phyloP scores from a whole-genome alignment of 2,329 filamentous ascomycete species.

The Dothistroma pini region DNA sequence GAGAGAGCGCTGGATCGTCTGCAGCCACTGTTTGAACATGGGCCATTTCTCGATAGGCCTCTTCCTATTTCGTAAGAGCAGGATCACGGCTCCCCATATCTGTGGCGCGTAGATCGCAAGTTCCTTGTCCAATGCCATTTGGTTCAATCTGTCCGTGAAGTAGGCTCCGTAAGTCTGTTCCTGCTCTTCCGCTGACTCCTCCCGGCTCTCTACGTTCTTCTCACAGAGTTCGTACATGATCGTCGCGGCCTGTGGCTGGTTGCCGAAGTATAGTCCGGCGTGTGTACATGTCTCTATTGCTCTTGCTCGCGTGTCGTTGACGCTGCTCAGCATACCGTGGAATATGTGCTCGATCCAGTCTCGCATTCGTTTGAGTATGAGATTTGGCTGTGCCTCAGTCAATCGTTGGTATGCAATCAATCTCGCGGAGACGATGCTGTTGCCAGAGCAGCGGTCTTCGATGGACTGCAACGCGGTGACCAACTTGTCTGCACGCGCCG shows the following conservation, averaged over 20 bases:
- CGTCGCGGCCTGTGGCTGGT: slow-evolving; percentile 64
- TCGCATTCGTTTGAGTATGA: slow-evolving; percentile 65
- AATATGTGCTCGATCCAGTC: slow-evolving; percentile 83
- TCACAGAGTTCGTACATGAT: slow-evolving; percentile 63
- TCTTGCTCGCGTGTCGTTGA: slow-evolving; percentile 70
- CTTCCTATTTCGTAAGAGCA: slow-evolving; percentile 66
- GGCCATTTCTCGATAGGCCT: slow-evolving; percentile 63
- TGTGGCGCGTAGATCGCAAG: slow-evolving; percentile 69
- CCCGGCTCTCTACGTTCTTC: background rate
- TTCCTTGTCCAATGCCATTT: slow-evolving; percentile 61
- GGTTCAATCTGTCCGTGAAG: slow-evolving; percentile 62
- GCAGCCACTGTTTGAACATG: slow-evolving; percentile 67
- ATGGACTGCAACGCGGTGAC: slow-evolving; percentile 68
- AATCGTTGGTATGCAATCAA: slow-evolving; percentile 76
- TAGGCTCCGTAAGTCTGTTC: slow-evolving; percentile 65
- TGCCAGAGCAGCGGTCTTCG: slow-evolving; percentile 70
- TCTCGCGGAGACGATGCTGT: slow-evolving; percentile 73
- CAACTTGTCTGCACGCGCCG: slow-evolving; percentile 65
- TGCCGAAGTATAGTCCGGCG: slow-evolving; percentile 65
- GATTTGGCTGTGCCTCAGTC: slow-evolving; percentile 63
- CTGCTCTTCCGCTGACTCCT: slow-evolving; percentile 35
- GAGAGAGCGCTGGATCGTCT: slow-evolving; percentile 76
- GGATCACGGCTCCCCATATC: slow-evolving; percentile 80
- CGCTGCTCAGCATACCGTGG: slow-evolving; percentile 71
- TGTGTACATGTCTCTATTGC: slow-evolving; percentile 73